Conservation (phyloP, 495 filamentous ascomycete genomes). For the Aspergillus carlsbadensis region DNA sequence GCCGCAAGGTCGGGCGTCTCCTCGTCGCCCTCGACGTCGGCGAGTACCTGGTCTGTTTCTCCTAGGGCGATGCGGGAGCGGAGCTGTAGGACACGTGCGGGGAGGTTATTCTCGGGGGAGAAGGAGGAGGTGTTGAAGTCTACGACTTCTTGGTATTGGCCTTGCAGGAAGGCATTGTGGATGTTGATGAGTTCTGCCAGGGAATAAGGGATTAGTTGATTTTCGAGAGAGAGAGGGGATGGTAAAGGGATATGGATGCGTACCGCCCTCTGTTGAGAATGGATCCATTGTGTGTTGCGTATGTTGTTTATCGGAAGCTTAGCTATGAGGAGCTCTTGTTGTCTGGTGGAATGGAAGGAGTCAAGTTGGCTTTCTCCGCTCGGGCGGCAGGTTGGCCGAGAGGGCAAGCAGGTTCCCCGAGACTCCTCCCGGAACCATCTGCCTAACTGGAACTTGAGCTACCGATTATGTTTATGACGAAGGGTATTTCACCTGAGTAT, state of each 20-base stretch:
- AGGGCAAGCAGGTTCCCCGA: slow-evolving; percentile 15
- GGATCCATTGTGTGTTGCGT: slow-evolving; percentile 68
- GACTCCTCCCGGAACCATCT: too few species aligned
- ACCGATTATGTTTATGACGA: too few species aligned
- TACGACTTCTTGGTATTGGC: slow-evolving; percentile 79
- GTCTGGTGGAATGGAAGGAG: slow-evolving; percentile 20
- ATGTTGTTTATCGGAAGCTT: background rate
- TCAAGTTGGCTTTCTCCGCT: slow-evolving; percentile 27
- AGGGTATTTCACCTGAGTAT: background rate
- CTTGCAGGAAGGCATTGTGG: slow-evolving; percentile 92
- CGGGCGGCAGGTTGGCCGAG: slow-evolving; percentile 16
- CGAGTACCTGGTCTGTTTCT: slow-evolving; percentile 67
- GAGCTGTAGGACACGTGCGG: slow-evolving; percentile 76
- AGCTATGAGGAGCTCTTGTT: background rate
- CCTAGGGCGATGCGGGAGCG: slow-evolving; percentile 82
- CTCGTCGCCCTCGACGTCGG: slow-evolving; percentile 62
- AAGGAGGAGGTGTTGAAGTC: slow-evolving; percentile 76
- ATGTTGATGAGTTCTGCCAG: slow-evolving; percentile 84
- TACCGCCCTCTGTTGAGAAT: slow-evolving; percentile 87
- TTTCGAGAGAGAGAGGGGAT: background rate
- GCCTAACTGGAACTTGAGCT: too few species aligned
- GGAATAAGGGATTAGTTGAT: background rate
- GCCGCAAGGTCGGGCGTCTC: slow-evolving; percentile 73
- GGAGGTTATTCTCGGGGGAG: slow-evolving; percentile 70
- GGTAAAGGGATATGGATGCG: slow-evolving; percentile 11